Percentiles rank a stretch among this genome's conserved stretches.
Evolutionary conservation across 1,139 yeast species (phyloP).

Genomic region (Yamadazyma aaseri): DNA sequence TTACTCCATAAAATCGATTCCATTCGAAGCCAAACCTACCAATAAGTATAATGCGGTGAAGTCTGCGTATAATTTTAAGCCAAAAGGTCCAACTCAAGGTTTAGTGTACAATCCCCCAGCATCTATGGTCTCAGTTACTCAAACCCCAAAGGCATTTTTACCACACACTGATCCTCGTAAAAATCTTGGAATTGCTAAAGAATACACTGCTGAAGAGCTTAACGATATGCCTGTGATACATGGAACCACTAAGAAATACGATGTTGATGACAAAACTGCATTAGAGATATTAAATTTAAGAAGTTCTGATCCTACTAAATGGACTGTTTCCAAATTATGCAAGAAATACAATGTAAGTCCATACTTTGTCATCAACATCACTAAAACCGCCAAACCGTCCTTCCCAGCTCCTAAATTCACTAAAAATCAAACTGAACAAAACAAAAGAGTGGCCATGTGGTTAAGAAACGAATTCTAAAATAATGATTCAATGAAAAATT

Average conservation of each 20-base stretch:
- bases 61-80: slow-evolving; percentile 46
- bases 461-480: slow-evolving; percentile 55
- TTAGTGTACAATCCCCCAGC: slow-evolving; percentile 42
- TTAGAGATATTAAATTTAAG: slow-evolving; percentile 63
- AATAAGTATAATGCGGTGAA: slow-evolving; percentile 39
- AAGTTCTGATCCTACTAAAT: slow-evolving; percentile 54
- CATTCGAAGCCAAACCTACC: slow-evolving; percentile 36
- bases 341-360: slow-evolving; percentile 47
- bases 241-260: slow-evolving; percentile 51
- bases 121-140: slow-evolving; percentile 28
- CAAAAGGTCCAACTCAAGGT: slow-evolving; percentile 34
- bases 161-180: slow-evolving; percentile 65
- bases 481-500: slow-evolving; percentile 2
- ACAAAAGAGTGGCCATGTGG: slow-evolving; percentile 61
- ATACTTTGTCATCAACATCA: slow-evolving; percentile 17
- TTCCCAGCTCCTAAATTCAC: slow-evolving; percentile 7
- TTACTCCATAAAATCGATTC: slow-evolving; percentile 18
- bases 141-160: slow-evolving; percentile 71
- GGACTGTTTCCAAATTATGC: slow-evolving; percentile 71
- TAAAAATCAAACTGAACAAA: slow-evolving; percentile 51
- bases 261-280: slow-evolving; percentile 60
- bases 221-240: slow-evolving; percentile 54
- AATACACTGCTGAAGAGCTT: slow-evolving; percentile 39
- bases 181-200: slow-evolving; percentile 24
- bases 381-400: slow-evolving; percentile 12